Conservation (phyloP, 2,329 filamentous ascomycete genomes). For the Aspergillus floridensis region DNA sequence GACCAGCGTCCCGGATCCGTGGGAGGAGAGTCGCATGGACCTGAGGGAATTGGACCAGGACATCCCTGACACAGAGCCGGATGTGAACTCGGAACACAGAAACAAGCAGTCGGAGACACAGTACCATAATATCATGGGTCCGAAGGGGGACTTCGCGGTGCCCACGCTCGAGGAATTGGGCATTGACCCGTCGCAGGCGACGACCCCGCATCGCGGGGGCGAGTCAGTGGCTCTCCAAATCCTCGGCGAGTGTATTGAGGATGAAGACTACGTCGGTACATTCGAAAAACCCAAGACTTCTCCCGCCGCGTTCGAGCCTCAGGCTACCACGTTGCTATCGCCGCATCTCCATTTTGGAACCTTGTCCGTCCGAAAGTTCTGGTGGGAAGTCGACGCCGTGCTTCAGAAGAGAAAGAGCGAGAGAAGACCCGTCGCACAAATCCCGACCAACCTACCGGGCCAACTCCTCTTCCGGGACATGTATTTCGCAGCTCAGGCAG, state of each 20-base stretch:
- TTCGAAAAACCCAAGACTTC: conserved; percentile 76
- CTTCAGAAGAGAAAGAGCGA: conserved; percentile 56
- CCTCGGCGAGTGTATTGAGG: conserved; percentile 58
- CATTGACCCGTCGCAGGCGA: conserved; percentile 55
- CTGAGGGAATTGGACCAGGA: conserved; percentile 57
- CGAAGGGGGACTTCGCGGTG: conserved; percentile 66
- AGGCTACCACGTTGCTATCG: conserved; percentile 70
- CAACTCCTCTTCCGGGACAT: conserved; percentile 77
- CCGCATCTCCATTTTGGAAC: conserved; percentile 73
- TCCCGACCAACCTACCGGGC: conserved; percentile 68
- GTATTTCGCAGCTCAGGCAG: conserved; percentile 76
- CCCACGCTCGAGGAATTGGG: conserved; percentile 70
- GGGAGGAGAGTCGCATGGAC: conserved; percentile 52
- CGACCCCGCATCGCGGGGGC: conserved; percentile 67
- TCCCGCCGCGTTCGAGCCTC: conserved; percentile 69
- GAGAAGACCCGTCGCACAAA: conserved; percentile 53
- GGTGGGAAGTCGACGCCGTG: conserved; percentile 66
- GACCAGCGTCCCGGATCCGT: conserved; percentile 58
- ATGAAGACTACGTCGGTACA: conserved; percentile 67
- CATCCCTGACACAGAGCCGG: conserved; percentile 50
- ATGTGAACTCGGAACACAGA: conserved; percentile 61
- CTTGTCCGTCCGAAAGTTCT: conserved; percentile 68
- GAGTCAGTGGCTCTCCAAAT: conserved; percentile 62
- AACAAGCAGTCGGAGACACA: conserved; percentile 51
- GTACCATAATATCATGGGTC: conserved; percentile 63